phyloP scores from a whole-genome alignment of 371 early-diverging fungal genomes.

The Cokeromyces recurvatus region DNA sequence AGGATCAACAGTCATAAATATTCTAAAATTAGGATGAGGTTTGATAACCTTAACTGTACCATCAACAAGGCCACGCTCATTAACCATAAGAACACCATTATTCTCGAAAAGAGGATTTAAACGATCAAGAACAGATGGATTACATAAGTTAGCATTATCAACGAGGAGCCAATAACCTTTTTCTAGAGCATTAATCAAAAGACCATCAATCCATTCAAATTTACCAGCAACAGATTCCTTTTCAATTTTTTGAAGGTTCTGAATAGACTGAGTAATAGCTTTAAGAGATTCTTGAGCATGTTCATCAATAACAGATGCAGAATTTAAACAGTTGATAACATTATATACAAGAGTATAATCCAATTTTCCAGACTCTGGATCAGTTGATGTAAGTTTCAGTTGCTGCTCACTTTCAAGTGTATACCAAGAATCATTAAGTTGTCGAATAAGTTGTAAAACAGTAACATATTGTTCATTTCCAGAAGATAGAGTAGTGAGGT shows the following conservation, averaged over 20 bases:
- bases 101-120: conserved; percentile 93
- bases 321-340: conserved; percentile 27
- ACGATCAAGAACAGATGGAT: conserved; percentile 93
- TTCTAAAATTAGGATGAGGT: conserved; percentile 95
- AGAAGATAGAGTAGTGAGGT: conserved; percentile 9
- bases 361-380: conserved; percentile 15
- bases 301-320: conserved; percentile 18
- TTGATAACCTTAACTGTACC: conserved; percentile 77
- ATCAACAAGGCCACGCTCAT: conserved; percentile 86
- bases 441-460: conserved; percentile 26
- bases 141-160: conserved; percentile 98
- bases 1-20: conserved; percentile 98
- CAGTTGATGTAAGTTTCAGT: conserved; percentile 14
- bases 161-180: conserved; percentile 97
- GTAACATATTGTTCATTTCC: conserved; percentile 13
- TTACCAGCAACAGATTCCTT: conserved; percentile 61
- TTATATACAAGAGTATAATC: conserved; percentile 34
- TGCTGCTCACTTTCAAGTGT: conserved; percentile 32
- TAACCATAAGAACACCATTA: conserved; percentile 83
- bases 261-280: conserved; percentile 6
- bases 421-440: conserved; percentile 41
- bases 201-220: conserved; percentile 98
- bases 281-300: conserved; percentile 14
- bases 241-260: conserved; percentile 45
- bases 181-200: conserved; percentile 89